Base-by-base conservation (phyloP, 805 yeast species). In the Pichia cabralensis region DNA sequence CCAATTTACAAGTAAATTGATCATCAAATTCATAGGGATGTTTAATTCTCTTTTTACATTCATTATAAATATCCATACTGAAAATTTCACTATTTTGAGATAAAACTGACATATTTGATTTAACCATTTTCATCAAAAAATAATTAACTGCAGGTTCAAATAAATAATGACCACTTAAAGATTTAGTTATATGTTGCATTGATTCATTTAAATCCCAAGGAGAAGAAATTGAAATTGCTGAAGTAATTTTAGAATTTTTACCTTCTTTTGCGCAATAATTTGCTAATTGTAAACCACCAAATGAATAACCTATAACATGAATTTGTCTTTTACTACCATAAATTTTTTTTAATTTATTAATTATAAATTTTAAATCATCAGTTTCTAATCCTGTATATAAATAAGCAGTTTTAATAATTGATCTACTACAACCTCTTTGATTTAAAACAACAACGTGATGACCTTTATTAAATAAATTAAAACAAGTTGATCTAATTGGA, bases 381-480 rank as follows among this genome's bases (percentile, higher is more conserved):
- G 88, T 80, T 57, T 80, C 73, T 31, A 77, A 60, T 0, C 79
- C 94, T 34, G 75, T 66, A 54, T 75, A 80, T 16, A 80, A 51
- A 43, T 71, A 70, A 5, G 83, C 83, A 6, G 83, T 71, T 2
- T 84, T 69, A 36, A 81, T 63, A 41, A 76, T 76, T 15, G 84
- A 78, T 49, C 83, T 67, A 21, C 84, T 79, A 56, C 89, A 80
- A 4, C 94, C 94, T 49, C 94, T 64, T 13, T 81, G 66, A 50
- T 79, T 80, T 31, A 81, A 49, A 3, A 70, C 72, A 14, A 76
- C 80, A 31, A 76, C 50, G 15, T 55, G 78, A 74, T 50, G 75
- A 65, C 42, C 61, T 47, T 35, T 60, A 1, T 52, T 46, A 22
- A 68, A 63, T 31, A 77, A 55, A 15, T 58, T 53, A 30, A 60